Percentiles rank a stretch among this genome's conserved stretches.
Evolutionary conservation across 768 basidiomycete species (phyloP).

Genomic region (Boletus rubescentipes): DNA sequence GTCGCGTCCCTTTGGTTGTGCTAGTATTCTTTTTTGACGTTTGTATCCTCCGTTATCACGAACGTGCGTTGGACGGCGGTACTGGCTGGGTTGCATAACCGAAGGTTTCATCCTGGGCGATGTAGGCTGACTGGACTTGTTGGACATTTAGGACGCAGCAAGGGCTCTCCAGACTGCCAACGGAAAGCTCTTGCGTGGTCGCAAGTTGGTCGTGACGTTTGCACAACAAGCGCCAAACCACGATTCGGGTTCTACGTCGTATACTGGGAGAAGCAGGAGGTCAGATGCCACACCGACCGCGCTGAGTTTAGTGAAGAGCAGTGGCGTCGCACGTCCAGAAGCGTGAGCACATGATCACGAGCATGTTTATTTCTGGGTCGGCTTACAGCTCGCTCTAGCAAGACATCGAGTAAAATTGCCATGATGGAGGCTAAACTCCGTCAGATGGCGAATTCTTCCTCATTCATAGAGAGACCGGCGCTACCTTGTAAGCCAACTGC

Average conservation of each 20-base stretch:
- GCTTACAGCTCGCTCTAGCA: conserved; percentile 32
- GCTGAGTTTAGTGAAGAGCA: conserved; percentile 82
- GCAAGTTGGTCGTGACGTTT: conserved; percentile 87
- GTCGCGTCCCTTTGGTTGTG: conserved; percentile 18
- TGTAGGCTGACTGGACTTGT: conserved; percentile 21
- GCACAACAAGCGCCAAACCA: conserved; percentile 77
- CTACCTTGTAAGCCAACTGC: conserved; percentile 24
- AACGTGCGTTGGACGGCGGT: conserved; percentile 20
- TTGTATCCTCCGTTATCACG: conserved; percentile 20
- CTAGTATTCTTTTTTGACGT: conserved; percentile 26
- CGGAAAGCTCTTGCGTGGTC: conserved; percentile 80
- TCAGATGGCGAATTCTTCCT: conserved; percentile 55
- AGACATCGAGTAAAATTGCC: conserved; percentile 88
- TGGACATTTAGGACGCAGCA: conserved; percentile 69
- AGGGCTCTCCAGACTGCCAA: conserved; percentile 73
- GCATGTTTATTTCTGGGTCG: conserved; percentile 1
- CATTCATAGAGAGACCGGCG: conserved; percentile 20
- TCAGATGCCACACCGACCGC: conserved; percentile 77
- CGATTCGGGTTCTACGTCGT: conserved; percentile 28
- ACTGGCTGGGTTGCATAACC: conserved; percentile 17
- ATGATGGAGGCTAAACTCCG: conserved; percentile 94
- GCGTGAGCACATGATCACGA: conserved; percentile 36
- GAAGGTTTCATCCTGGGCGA: conserved; percentile 16
- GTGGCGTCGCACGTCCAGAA: conserved; percentile 46
- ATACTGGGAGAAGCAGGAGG: conserved; percentile 39